A percentile compares a stretch with the other conserved stretches of the same genome.
These are phyloP conservation scores for Tubosaeta brunneosetosa DNA, from an alignment of 768 basidiomycete genomes.

Conservation along the genomic window DNA sequence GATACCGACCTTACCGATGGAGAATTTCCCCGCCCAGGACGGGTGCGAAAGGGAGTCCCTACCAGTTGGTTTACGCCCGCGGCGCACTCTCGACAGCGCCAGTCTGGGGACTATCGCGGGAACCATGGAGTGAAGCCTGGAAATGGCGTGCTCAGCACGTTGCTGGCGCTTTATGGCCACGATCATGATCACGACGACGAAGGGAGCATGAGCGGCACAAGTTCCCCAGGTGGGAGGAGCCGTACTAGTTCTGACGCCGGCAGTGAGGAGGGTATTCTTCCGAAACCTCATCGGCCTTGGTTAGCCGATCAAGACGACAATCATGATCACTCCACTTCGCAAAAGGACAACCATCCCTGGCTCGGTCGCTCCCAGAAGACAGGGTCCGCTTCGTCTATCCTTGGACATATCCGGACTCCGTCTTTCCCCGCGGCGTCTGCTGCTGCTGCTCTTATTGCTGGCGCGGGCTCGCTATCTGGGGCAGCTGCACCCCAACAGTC, in stretches of 20 bases:
- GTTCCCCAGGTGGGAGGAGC: slow-evolving; percentile 17
- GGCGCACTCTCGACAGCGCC: neutral
- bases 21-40: slow-evolving; percentile 5
- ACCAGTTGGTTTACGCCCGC: slow-evolving; percentile 12
- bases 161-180: slow-evolving; percentile 56
- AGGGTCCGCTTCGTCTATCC: slow-evolving; percentile 25
- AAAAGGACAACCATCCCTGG: neutral
- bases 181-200: slow-evolving; percentile 29
- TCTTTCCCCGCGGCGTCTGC: slow-evolving; percentile 19
- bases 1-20: slow-evolving; percentile 2
- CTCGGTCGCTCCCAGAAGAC: slow-evolving; percentile 19
- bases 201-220: slow-evolving; percentile 18
- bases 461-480: slow-evolving; percentile 61
- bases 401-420: slow-evolving; percentile 15
- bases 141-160: slow-evolving; percentile 58
- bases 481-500: slow-evolving; percentile 49
- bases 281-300: slow-evolving; percentile 21
- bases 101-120: slow-evolving; percentile 4
- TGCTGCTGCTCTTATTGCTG: slow-evolving; percentile 61
- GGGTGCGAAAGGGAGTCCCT: slow-evolving; percentile 16
- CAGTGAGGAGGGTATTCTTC: slow-evolving; percentile 17
- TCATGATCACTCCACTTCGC: slow-evolving; percentile 1
- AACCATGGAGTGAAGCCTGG: slow-evolving; percentile 22
- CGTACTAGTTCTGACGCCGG: slow-evolving; percentile 18
- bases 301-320: slow-evolving; percentile 7